phyloP scores from a whole-genome alignment of 2,329 filamentous ascomycete species.

The Chaetothyriales sp. region DNA sequence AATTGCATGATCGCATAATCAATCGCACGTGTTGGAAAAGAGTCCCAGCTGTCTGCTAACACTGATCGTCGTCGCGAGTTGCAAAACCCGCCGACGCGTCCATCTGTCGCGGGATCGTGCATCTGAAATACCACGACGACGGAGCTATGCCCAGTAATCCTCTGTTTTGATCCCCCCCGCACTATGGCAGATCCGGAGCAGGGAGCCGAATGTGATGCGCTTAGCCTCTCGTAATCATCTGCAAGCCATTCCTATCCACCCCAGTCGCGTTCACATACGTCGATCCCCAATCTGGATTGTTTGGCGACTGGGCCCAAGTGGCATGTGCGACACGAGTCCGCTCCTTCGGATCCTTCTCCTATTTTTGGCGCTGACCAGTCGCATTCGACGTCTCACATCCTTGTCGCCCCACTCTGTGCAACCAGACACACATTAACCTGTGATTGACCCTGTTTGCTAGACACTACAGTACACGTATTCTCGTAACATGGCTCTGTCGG shows the following conservation, averaged over 20 bases:
- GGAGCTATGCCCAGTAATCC: no score
- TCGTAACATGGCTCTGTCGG: no score
- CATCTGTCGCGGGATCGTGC: background rate
- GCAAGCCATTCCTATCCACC: background rate
- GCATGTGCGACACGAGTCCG: background rate
- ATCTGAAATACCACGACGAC: background rate
- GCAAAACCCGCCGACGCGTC: background rate
- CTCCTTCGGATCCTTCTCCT: background rate
- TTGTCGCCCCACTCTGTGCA: no score
- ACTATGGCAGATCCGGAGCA: background rate
- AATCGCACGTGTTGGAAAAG: background rate
- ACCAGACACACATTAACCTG: no score
- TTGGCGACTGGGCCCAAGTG: background rate
- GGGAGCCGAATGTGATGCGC: background rate
- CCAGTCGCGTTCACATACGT: background rate
- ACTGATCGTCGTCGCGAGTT: background rate
- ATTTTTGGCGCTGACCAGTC: background rate
- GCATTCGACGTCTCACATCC: background rate
- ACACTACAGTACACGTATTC: no score
- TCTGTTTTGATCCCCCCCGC: no score
- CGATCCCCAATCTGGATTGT: background rate
- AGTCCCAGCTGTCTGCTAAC: background rate
- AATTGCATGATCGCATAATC: no score
- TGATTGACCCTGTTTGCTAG: no score
- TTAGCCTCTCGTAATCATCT: background rate